phyloP scores from a whole-genome alignment of 2,329 filamentous ascomycete species.

The Fusarium phyllophilum region DNA sequence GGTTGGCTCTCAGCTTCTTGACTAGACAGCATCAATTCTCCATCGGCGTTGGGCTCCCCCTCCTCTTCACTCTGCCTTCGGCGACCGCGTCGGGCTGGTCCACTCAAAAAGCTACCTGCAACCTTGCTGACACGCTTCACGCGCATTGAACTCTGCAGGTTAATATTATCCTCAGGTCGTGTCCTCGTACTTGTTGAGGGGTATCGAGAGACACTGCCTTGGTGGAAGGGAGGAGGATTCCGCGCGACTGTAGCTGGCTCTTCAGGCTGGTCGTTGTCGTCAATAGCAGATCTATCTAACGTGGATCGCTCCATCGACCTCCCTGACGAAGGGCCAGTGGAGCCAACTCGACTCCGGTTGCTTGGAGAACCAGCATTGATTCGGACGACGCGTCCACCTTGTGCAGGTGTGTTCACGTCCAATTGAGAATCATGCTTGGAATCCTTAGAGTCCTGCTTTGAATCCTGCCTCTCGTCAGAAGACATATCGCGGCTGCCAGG shows the following conservation, averaged over 20 bases:
- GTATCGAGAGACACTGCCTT: slow-evolving; percentile 65
- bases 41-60: slow-evolving; percentile 57
- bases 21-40: slow-evolving; percentile 52
- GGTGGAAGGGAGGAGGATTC: slow-evolving; percentile 57
- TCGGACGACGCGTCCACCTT: slow-evolving; percentile 63
- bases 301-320: slow-evolving; percentile 50
- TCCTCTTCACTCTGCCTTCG: slow-evolving; percentile 64
- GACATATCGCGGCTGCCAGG: slow-evolving; percentile 55
- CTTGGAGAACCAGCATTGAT: slow-evolving; percentile 64
- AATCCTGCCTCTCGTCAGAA: slow-evolving; percentile 52
- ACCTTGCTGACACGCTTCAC: slow-evolving; percentile 81
- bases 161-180: slow-evolving; percentile 70
- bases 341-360: slow-evolving; percentile 51
- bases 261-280: slow-evolving; percentile 60
- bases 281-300: slow-evolving; percentile 48
- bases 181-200: slow-evolving; percentile 60
- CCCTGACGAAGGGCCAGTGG: slow-evolving; percentile 51
- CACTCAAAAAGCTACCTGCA: slow-evolving; percentile 81
- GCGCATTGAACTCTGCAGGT: slow-evolving; percentile 77
- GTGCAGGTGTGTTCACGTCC: slow-evolving; percentile 65
- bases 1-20: slow-evolving; percentile 57
- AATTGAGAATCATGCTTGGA: slow-evolving; percentile 44
- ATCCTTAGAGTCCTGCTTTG: slow-evolving; percentile 36
- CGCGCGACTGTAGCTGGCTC: slow-evolving; percentile 62
- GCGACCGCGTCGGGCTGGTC: slow-evolving; percentile 79